A percentile compares a stretch with the other conserved stretches of the same genome.
These are phyloP conservation scores for Saccharomyces eubayanus DNA, from an alignment of 805 yeast species.

Conservation along the genomic window DNA sequence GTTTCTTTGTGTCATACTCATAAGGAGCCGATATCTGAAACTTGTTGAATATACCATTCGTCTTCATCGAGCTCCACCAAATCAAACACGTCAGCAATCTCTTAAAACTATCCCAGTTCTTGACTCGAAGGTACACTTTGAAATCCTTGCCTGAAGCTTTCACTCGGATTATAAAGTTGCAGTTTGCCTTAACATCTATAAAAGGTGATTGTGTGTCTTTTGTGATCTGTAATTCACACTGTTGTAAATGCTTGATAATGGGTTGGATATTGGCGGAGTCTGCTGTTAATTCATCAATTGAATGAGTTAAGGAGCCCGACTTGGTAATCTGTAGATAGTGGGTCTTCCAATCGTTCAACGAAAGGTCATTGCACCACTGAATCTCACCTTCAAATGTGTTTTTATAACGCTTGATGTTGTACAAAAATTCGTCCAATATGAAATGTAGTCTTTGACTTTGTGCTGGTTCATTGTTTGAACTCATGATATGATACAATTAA, in stretches of 20 bases:
- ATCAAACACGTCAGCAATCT: conserved; percentile 38
- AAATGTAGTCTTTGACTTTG: neutral
- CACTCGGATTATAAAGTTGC: conserved; percentile 14
- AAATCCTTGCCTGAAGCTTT: conserved; percentile 3
- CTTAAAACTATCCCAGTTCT: conserved; percentile 30
- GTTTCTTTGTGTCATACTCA: conserved; percentile 16
- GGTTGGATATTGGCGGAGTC: conserved; percentile 5
- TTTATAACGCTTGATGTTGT: neutral
- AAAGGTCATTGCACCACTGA: conserved; percentile 18
- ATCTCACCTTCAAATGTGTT: conserved; percentile 21
- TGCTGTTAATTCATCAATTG: conserved; percentile 6
- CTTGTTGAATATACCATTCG: conserved; percentile 47
- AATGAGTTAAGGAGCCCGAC: conserved; percentile 13
- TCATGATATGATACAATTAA: neutral
- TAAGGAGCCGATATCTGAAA: conserved; percentile 33
- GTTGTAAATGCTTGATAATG: conserved; percentile 20
- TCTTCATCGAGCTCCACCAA: conserved; percentile 50
- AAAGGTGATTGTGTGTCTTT: conserved; percentile 3
- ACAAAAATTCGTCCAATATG: neutral
- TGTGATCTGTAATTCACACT: conserved; percentile 17
- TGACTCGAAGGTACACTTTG: conserved; percentile 11
- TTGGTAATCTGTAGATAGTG: conserved; percentile 14
- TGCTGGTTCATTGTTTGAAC: neutral
- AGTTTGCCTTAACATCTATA: neutral
- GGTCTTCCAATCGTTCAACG: conserved; percentile 19